Evolutionary conservation across 306 rosid genomes (phyloP), one percentile per base, ranked within the genome.

Genomic region (Carpinus viminea): DNA sequence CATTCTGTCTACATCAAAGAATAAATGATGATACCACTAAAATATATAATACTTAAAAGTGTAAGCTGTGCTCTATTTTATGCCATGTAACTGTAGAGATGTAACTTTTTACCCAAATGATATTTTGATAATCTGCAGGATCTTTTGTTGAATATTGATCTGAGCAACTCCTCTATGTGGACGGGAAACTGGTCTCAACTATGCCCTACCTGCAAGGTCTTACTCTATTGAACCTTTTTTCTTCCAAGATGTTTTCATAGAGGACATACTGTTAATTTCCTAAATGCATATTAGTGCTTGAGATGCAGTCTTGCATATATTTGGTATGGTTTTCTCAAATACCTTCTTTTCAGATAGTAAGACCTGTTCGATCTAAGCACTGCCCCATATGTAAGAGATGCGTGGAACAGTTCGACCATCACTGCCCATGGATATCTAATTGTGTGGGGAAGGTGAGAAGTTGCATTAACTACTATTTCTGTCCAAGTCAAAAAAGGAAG

Each of bases 351-450:
- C 89, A 95, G 98, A 90, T 95, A 82, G 85, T 95, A 77, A 91
- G 98, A 83, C 93, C 98, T 38, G 86, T 92, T 66, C 98, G 98
- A 79, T 91, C 98, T 47, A 95, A 91, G 90, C 98, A 95, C 86
- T 95, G 98, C 78, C 88, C 98, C 78, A 86, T 92, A 15, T 95
- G 98, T 86, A 92, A 92, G 52, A 87, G 93, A 75, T 95, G 98
- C 50, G 96, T 95, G 74, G 98, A 92, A 73, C 98, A 95, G 89
- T 95, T 95, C 76, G 98, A 95, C 84, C 98, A 92, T 83, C 98
- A 95, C 64, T 95, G 98, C 85, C 98, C 98, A 5, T 95, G 98
- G 98, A 95, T 95, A 86, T 95, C 98, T 84, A 95, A 91, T 83
- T 95, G 98, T 79, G 98, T 92, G 81, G 98, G 98, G 76, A 95